These are phyloP conservation scores for Aspergillus sojae DNA, from an alignment of 2,329 filamentous ascomycete genomes.

Conservation along the genomic window DNA sequence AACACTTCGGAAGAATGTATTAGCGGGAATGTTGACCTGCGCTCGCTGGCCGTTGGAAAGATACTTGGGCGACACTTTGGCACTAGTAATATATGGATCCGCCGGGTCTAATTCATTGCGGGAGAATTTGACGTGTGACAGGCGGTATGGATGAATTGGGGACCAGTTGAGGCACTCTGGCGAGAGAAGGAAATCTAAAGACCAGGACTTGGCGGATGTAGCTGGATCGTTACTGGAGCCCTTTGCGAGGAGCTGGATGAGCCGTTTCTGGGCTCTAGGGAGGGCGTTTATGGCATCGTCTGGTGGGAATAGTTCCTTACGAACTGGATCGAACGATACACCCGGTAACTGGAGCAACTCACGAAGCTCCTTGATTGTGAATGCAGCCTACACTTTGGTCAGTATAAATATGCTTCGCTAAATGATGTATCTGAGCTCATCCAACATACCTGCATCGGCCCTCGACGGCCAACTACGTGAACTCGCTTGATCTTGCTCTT, in stretches of 20 bases:
- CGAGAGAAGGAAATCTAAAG: slow-evolving; percentile 80
- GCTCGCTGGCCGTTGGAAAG: slow-evolving; percentile 52
- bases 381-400: slow-evolving; percentile 67
- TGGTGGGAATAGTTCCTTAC: slow-evolving; percentile 66
- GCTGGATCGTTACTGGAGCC: slow-evolving; percentile 61
- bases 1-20: slow-evolving; percentile 86
- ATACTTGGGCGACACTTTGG: slow-evolving; percentile 50
- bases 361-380: slow-evolving; percentile 91
- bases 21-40: slow-evolving; percentile 60
- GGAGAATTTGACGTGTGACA: slow-evolving; percentile 70
- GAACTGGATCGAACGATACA: slow-evolving; percentile 72
- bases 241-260: slow-evolving; percentile 80
- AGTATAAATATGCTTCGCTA: slow-evolving; percentile 5
- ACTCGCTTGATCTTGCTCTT: slow-evolving; percentile 77
- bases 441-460: slow-evolving; percentile 73
- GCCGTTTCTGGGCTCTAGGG: slow-evolving; percentile 72
- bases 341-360: slow-evolving; percentile 78
- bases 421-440: not conserved
- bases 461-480: slow-evolving; percentile 83
- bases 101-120: slow-evolving; percentile 55
- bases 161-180: slow-evolving; percentile 68
- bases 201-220: slow-evolving; percentile 70
- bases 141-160: slow-evolving; percentile 45
- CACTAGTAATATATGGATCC: slow-evolving; percentile 54
- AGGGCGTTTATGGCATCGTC: slow-evolving; percentile 65